Evolutionary conservation across 2,329 filamentous ascomycete species (phyloP).

Genomic region (Paecilomyces fulvus): DNA sequence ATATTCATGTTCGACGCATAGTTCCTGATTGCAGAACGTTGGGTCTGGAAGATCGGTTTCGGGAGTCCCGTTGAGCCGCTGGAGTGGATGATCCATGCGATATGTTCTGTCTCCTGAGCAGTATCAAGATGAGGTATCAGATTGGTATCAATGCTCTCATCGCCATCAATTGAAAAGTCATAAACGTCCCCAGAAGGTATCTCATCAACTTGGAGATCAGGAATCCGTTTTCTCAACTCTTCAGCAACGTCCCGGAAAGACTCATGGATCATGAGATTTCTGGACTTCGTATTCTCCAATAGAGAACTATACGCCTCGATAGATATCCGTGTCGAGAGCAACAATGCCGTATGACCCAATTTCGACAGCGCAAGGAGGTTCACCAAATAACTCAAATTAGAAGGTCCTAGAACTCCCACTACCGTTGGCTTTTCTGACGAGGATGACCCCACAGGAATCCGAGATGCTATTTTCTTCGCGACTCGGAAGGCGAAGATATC

Average conservation of each 20-base stretch:
- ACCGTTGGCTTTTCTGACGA: constrained; percentile 25
- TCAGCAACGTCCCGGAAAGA: constrained; percentile 15
- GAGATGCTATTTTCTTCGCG: constrained; percentile 19
- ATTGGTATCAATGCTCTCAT: constrained; percentile 11
- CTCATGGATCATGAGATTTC: constrained; percentile 22
- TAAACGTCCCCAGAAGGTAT: constrained; percentile 15
- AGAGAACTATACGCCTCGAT: constrained; percentile 43
- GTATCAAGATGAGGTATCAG: constrained; percentile 17
- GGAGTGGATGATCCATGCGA: constrained; percentile 42
- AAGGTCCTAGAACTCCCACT: constrained; percentile 45
- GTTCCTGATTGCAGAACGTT: constrained; percentile 43
- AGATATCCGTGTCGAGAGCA: constrained; percentile 48
- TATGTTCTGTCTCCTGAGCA: constrained; percentile 20
- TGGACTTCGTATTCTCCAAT: constrained; percentile 35
- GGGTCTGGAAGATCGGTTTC: constrained; percentile 54
- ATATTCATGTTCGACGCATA: constrained; percentile 39
- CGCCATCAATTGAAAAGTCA: constrained; percentile 9
- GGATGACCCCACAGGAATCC: constrained; percentile 13
- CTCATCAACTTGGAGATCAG: constrained; percentile 17
- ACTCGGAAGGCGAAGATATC: constrained; percentile 28
- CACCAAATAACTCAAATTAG: constrained; percentile 48
- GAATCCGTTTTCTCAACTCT: constrained; percentile 13
- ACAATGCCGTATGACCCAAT: constrained; percentile 47
- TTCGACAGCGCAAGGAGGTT: constrained; percentile 47
- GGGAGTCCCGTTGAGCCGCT: constrained; percentile 54